A percentile compares a stretch with the other conserved stretches of the same genome.
phyloP scores from a whole-genome alignment of 164 flowering plant genomes.

The Warburgia ugandensis region DNA sequence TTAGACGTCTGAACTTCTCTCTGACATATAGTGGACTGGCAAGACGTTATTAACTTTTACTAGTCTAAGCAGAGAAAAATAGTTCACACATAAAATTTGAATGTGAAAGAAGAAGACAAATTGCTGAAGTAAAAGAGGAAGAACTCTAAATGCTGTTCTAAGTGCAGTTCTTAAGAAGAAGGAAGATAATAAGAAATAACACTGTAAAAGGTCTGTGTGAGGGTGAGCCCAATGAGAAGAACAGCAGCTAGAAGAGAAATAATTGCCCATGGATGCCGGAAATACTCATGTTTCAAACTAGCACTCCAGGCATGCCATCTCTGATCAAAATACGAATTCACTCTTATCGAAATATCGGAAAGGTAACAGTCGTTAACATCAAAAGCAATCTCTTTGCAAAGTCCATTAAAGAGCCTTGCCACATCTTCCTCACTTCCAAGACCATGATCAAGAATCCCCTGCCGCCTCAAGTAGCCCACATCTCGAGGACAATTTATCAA shows the following conservation, averaged over 20 bases:
- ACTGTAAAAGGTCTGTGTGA: conserved; percentile 8
- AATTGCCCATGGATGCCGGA: too few relatives aligned
- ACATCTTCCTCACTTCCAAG: conserved; percentile 24
- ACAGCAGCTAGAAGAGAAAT: conserved; percentile 13
- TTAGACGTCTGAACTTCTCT: too few relatives aligned
- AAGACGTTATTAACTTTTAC: too few relatives aligned
- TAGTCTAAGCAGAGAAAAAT: too few relatives aligned
- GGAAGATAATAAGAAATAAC: conserved; percentile 8
- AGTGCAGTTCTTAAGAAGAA: too few relatives aligned
- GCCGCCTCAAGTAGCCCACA: conserved; percentile 9
- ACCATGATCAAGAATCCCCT: conserved; percentile 16
- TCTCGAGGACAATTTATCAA: conserved; percentile 17
- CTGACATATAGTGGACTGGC: too few relatives aligned
- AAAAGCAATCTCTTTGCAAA: conserved; percentile 12
- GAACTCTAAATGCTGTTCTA: too few relatives aligned
- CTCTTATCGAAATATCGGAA: conserved; percentile 2
- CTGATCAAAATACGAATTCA: conserved; percentile 2
- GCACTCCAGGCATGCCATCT: conserved; percentile 13
- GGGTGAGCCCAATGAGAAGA: conserved; percentile 13
- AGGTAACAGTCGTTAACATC: conserved; percentile 17
- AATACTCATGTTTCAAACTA: conserved; percentile 16
- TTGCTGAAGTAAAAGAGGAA: too few relatives aligned
- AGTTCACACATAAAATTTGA: too few relatives aligned
- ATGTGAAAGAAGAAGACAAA: too few relatives aligned
- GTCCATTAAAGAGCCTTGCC: conserved; percentile 16